phyloP scores from a whole-genome alignment of 352 stramenopile species.

The Phytophthora meadii region DNA sequence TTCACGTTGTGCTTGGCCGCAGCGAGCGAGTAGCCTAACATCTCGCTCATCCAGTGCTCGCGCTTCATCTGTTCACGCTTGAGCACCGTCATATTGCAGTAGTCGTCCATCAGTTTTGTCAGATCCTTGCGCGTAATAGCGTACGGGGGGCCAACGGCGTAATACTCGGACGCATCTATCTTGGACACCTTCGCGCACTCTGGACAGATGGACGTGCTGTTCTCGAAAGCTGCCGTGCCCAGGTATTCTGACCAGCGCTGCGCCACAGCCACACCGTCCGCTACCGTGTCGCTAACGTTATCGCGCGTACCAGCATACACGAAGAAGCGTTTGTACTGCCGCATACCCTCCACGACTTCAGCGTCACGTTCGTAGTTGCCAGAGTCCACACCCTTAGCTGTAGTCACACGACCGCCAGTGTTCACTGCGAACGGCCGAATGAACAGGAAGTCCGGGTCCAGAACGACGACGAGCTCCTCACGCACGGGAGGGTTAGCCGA shows the following conservation, averaged over 20 bases:
- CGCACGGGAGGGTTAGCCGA: slow-evolving; percentile 67
- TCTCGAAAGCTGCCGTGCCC: slow-evolving; percentile 44
- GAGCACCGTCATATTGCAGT: slow-evolving; percentile 64
- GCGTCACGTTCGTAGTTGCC: slow-evolving; percentile 61
- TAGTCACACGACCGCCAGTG: slow-evolving; percentile 60
- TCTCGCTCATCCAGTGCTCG: slow-evolving; percentile 54
- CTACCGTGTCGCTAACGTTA: slow-evolving; percentile 52
- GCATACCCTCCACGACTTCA: slow-evolving; percentile 76
- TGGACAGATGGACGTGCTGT: slow-evolving; percentile 56
- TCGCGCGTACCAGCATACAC: slow-evolving; percentile 70
- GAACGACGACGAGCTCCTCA: slow-evolving; percentile 63
- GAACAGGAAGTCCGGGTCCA: slow-evolving; percentile 83
- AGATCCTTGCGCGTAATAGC: slow-evolving; percentile 66
- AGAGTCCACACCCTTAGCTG: slow-evolving; percentile 57
- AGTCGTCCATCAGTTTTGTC: slow-evolving; percentile 63
- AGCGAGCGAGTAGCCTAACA: slow-evolving; percentile 67
- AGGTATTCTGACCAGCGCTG: slow-evolving; percentile 61
- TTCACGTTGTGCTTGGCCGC: slow-evolving; percentile 72
- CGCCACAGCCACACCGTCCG: slow-evolving; percentile 53
- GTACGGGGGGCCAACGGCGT: slow-evolving; percentile 63
- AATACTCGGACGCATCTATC: slow-evolving; percentile 58
- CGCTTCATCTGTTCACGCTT: slow-evolving; percentile 46
- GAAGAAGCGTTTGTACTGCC: slow-evolving; percentile 85
- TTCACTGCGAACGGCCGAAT: slow-evolving; percentile 70
- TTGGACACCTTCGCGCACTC: slow-evolving; percentile 55